Base-by-base conservation (phyloP, 306 rosid genomes). In the Parietaria judaica region DNA sequence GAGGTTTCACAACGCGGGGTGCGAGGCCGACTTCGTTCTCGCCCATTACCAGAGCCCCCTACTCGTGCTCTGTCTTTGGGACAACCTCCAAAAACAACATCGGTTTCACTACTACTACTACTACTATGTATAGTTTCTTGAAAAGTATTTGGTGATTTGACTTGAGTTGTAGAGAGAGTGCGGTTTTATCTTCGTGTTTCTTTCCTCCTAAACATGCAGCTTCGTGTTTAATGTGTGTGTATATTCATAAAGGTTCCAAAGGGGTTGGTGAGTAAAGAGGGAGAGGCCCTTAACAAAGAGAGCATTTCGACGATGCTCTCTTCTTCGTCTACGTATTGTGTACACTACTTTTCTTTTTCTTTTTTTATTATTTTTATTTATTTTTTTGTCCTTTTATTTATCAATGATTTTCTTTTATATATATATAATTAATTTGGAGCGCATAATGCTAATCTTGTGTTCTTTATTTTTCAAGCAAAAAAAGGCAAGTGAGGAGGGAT, bases 11-110 rank as follows among this genome's bases (percentile, higher is more conserved):
- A 91, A 88, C 65, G 86, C 86, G 51, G 96, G 95, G 11, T 91
- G 96, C 52, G 92, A 85, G 38, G 51, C 87, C 38, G 76, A 87
- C 70, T 91, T 85, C 60, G 70, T 85, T 63, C 84, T 91, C 58
- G 92, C 95, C 12, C 97, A 87, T 77, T 91, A 85, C 78, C 96
- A 91, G 73, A 82, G 67, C 65, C 95, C 96, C 17, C 82, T 92
- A 54, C 74, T 80, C 76, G 84, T 91, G 64, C 52, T 91, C 46
- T 91, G 98, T 78, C 96, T 87, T 45, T 91, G 96, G 98, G 95
- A 91, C 73, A 91, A 68, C 80, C 84, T 87, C 81, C 96, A 74
- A 72, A 85, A 73, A 70, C 83, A 81, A 60, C 77, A 75, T 51
- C n/a, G n/a, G n/a, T n/a, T n/a, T n/a, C 14, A 16, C 39, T 41